Evolutionary conservation across 2,329 filamentous ascomycete species (phyloP), one percentile per base, ranked within the genome.

Genomic region (Malbranchea cinnamomea): DNA sequence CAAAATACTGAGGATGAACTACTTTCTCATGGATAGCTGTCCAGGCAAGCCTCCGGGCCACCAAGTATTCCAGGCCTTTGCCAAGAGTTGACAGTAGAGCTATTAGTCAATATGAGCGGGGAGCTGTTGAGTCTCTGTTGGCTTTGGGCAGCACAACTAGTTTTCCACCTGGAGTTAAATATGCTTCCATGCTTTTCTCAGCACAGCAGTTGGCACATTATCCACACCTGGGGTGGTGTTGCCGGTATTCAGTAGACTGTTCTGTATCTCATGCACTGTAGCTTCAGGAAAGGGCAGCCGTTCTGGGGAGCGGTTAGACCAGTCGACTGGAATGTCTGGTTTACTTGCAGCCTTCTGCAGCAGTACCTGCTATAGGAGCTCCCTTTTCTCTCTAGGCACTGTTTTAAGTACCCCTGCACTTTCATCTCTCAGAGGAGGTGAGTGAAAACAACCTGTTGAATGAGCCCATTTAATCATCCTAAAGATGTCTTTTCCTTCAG

Each of bases 21-120:
- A 46, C 36, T 3, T 33, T 25, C 16, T 43, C 27, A 12, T 40
- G 23, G n/a, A 46, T 39, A 5, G 31, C 31, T 19, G 31, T 38
- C n/a, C n/a, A 44, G 6, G 37, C 39, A 6, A 47, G 31, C 19
- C 38, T 31, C 26, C 34, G 35, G 23, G 40, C 41, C 7, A 49
- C 34, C 4, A 49, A 26, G 10, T 40, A 32, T 31, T 49, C 42
- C 6, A 49, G 38, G 2, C 46, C 37, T 31, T 49, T 49, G n/a
- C 43, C 36, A 2, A 50, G 37, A 17, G 26, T 44, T 3, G 37
- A 44, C 4, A 47, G 40, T 9, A 49, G 38, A 26, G 42, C 44
- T 21, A 48, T 48, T 3, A 36, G 41, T 8, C 40, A 33, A 37
- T 34, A 49, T 14, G 39, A 38, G n/a, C 34, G 25, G 4, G 37